phyloP scores from a whole-genome alignment of 2,329 filamentous ascomycete genomes.

The Sporothrix dimorphospora region DNA sequence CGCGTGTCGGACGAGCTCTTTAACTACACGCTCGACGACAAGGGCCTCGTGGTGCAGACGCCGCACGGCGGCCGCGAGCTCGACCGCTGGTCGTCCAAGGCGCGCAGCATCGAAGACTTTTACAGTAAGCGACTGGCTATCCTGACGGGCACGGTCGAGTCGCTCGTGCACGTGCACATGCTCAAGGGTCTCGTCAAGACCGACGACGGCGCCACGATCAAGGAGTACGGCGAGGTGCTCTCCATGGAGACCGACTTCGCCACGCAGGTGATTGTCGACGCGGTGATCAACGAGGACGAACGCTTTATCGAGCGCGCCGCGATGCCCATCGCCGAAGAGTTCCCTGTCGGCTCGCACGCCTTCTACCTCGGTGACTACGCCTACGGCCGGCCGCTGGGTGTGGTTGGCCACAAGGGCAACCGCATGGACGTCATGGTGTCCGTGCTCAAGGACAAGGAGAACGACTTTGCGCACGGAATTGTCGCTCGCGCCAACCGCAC shows the following conservation, averaged over 20 bases:
- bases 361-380: conserved; percentile 96
- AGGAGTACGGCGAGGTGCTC: conserved; percentile 85
- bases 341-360: conserved; percentile 76
- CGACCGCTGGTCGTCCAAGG: conserved; percentile 81
- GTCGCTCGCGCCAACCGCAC: conserved; percentile 69
- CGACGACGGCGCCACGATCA: conserved; percentile 85
- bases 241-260: conserved; percentile 89
- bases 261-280: conserved; percentile 86
- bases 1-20: conserved; percentile 93
- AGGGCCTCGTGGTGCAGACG: conserved; percentile 66
- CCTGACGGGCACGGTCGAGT: conserved; percentile 83
- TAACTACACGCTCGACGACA: conserved; percentile 73
- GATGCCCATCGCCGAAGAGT: conserved; percentile 89
- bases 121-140: conserved; percentile 93
- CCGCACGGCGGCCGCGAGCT: conserved; percentile 78
- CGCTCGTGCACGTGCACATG: conserved; percentile 89
- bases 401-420: conserved; percentile 70
- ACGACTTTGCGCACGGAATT: conserved; percentile 77
- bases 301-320: conserved; percentile 90
- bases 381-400: conserved; percentile 86
- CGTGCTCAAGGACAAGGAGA: conserved; percentile 70
- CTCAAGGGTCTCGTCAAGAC: conserved; percentile 89
- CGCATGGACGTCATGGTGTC: conserved; percentile 82
- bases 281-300: conserved; percentile 86
- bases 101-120: conserved; percentile 77